Conservation (phyloP, 2,329 filamentous ascomycete genomes). For the Stylonectria norvegica region DNA sequence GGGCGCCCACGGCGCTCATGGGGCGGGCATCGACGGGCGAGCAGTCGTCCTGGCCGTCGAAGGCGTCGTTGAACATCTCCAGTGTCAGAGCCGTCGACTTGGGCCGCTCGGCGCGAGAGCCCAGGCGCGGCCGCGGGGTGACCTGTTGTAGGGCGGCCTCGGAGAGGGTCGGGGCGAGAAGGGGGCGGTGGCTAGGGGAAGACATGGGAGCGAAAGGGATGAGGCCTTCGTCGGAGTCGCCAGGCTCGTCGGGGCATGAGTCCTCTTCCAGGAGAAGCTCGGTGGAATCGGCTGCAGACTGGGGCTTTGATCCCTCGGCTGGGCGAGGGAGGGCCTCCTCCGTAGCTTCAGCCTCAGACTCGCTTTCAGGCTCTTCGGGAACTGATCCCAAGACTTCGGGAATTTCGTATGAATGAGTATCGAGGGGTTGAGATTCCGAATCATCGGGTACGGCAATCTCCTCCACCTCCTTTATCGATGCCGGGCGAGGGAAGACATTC, state of each 20-base stretch:
- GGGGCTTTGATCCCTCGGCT: constrained; percentile 6
- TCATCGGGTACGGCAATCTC: too few species aligned
- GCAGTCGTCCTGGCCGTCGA: constrained; percentile 14
- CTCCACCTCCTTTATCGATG: too few species aligned
- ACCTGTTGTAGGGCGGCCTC: constrained; percentile 11
- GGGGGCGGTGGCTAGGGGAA: constrained; percentile 12
- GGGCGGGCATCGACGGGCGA: constrained; percentile 20
- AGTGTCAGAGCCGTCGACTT: constrained; percentile 26
- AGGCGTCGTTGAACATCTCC: constrained; percentile 17
- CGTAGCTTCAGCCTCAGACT: not conserved
- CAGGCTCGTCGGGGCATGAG: constrained; percentile 8
- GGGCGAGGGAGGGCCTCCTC: too few species aligned
- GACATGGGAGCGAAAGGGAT: constrained; percentile 7
- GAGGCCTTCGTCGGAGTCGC: not conserved
- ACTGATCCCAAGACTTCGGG: too few species aligned
- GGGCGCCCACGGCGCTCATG: constrained; percentile 18
- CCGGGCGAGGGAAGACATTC: too few species aligned
- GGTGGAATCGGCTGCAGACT: constrained; percentile 1
- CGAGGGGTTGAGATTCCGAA: too few species aligned
- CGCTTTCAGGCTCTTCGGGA: too few species aligned
- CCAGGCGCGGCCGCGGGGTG: constrained; percentile 17
- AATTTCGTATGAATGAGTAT: too few species aligned
- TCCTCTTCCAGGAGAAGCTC: constrained; percentile 19
- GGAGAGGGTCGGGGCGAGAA: constrained; percentile 9
- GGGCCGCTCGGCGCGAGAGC: constrained; percentile 21